A percentile compares a stretch with the other conserved stretches of the same genome.
Evolutionary conservation across 371 early-diverging fungal species (phyloP).

Genomic region (Apophysomyces sp.): DNA sequence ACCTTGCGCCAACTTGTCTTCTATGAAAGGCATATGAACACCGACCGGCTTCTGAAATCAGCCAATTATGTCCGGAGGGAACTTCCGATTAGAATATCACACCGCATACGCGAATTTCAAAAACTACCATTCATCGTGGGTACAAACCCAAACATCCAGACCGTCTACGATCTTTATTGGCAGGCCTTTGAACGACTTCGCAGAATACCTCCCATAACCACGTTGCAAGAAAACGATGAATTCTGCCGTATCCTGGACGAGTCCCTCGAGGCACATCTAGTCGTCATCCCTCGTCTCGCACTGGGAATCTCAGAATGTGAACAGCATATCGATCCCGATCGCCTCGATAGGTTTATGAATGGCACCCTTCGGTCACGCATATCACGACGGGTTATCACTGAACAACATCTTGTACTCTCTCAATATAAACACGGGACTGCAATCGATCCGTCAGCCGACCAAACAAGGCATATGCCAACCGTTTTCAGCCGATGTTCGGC

Average conservation of each 20-base stretch:
- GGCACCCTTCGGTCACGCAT: conserved; percentile 77
- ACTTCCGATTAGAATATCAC: conserved; percentile 84
- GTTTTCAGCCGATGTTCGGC: conserved; percentile 63
- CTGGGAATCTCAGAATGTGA: conserved; percentile 76
- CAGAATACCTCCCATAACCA: conserved; percentile 56
- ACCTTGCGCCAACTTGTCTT: conserved; percentile 82
- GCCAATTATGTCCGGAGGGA: conserved; percentile 86
- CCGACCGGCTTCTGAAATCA: conserved; percentile 68
- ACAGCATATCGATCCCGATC: conserved; percentile 54
- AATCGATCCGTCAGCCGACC: conserved; percentile 12
- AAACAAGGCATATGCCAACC: conserved; percentile 34
- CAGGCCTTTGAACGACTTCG: conserved; percentile 79
- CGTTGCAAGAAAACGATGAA: conserved; percentile 65
- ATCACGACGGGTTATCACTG: conserved; percentile 80
- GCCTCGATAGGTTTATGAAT: conserved; percentile 77
- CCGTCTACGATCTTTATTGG: conserved; percentile 80
- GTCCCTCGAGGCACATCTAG: conserved; percentile 67
- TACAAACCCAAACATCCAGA: conserved; percentile 76
- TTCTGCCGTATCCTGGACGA: conserved; percentile 67
- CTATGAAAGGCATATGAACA: conserved; percentile 76
- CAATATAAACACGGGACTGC: conserved; percentile 23
- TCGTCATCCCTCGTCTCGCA: conserved; percentile 80
- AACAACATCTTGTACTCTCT: conserved; percentile 78
- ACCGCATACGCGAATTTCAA: conserved; percentile 81
- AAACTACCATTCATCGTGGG: conserved; percentile 83